Percentiles rank a stretch among this genome's conserved stretches.
phyloP scores from a whole-genome alignment of 2,329 filamentous ascomycete genomes.

The Exophiala spinifera region DNA sequence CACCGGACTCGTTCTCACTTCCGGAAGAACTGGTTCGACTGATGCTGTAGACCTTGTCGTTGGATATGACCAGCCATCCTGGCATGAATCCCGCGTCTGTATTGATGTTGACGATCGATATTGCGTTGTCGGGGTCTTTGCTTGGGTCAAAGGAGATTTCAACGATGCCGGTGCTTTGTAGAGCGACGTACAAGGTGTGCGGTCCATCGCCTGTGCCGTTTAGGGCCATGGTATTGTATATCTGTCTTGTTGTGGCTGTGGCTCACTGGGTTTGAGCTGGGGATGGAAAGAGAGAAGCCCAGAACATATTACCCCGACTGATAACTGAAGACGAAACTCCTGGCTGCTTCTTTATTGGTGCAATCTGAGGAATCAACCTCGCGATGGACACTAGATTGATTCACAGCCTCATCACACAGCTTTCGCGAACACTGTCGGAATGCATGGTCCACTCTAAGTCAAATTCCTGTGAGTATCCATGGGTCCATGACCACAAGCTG shows the following conservation, averaged over 20 bases:
- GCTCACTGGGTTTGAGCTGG: not conserved
- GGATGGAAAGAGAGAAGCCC: not conserved
- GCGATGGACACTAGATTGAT: too few species aligned
- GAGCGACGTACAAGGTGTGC: slow-evolving; percentile 7
- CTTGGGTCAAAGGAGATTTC: slow-evolving; percentile 12
- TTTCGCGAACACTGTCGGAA: too few species aligned
- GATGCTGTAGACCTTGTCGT: slow-evolving; percentile 14
- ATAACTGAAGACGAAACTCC: too few species aligned
- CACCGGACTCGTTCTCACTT: slow-evolving; percentile 1
- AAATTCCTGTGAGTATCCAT: too few species aligned
- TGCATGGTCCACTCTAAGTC: too few species aligned
- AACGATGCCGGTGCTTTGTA: slow-evolving; percentile 13
- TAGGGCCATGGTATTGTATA: not conserved
- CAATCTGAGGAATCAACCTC: too few species aligned
- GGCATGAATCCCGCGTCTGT: slow-evolving; percentile 13
- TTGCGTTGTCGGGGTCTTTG: slow-evolving; percentile 4
- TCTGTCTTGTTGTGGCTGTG: not conserved
- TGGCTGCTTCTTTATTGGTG: too few species aligned
- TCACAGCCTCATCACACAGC: too few species aligned
- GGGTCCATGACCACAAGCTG: too few species aligned
- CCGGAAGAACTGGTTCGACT: slow-evolving; percentile 5
- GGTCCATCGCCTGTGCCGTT: not conserved
- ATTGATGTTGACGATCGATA: slow-evolving; percentile 5
- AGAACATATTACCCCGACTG: too few species aligned
- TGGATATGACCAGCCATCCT: slow-evolving; percentile 4